phyloP scores from a whole-genome alignment of 78 protist species.

The Dictyostelium discoideum region dicty_2.7 NC_007089.4:1884001-1884500 shows the following conservation, averaged over 20 bases:
- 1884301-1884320: conserved; percentile 14
- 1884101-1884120: too few relatives aligned
- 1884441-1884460: neutral
- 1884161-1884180: neutral
- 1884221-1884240: conserved; percentile 10
- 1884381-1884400: conserved; percentile 6
- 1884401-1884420: neutral
- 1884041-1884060: neutral
- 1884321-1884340: neutral
- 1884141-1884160: neutral
- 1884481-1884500: neutral
- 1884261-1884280: conserved; percentile 25
- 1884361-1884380: neutral
- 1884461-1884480: neutral
- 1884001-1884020: too few relatives aligned
- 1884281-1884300: neutral
- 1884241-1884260: conserved; percentile 52
- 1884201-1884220: conserved; percentile 3
- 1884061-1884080: neutral
- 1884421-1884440: neutral
- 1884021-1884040: neutral
- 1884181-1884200: conserved; percentile 70
- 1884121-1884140: neutral
- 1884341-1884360: neutral
- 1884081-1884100: too few relatives aligned